A percentile compares a stretch with the other conserved stretches of the same genome.
These are phyloP conservation scores for Microbotryum scabiosae DNA, from an alignment of 1,284 basidiomycete genomes.

Conservation along the genomic window DNA sequence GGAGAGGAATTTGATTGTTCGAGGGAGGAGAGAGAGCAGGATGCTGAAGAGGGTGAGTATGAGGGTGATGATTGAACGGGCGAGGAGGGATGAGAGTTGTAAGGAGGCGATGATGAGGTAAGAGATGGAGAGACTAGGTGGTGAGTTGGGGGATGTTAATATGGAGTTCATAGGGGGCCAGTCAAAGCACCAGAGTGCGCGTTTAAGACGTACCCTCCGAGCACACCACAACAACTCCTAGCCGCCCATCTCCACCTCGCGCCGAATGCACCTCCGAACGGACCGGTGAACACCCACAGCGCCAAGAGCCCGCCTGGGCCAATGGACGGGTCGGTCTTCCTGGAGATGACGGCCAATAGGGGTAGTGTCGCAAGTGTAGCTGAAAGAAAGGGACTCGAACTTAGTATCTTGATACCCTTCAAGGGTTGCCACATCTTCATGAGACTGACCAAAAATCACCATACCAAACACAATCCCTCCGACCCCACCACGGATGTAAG, in stretches of 20 bases:
- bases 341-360: constrained; percentile 6
- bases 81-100: background rate
- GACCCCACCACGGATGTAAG: constrained; percentile 14
- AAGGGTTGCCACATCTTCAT: too few relatives aligned
- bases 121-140: constrained; percentile 1
- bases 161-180: background rate
- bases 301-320: constrained; percentile 7
- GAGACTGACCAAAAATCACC: background rate
- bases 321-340: background rate
- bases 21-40: background rate
- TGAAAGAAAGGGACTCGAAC: background rate
- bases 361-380: background rate
- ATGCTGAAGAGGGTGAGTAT: background rate
- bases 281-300: background rate
- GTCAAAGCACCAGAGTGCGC: background rate
- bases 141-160: background rate
- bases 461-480: constrained; percentile 8
- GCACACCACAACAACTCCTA: background rate
- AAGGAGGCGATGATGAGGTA: constrained; percentile 12
- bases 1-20: background rate
- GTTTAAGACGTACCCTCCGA: constrained; percentile 2
- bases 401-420: too few relatives aligned
- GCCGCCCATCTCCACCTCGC: constrained; percentile 6
- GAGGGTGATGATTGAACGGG: constrained; percentile 7
- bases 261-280: constrained; percentile 2